Conservation (phyloP, 2,329 filamentous ascomycete species). For the Penicillium glabrum region DNA sequence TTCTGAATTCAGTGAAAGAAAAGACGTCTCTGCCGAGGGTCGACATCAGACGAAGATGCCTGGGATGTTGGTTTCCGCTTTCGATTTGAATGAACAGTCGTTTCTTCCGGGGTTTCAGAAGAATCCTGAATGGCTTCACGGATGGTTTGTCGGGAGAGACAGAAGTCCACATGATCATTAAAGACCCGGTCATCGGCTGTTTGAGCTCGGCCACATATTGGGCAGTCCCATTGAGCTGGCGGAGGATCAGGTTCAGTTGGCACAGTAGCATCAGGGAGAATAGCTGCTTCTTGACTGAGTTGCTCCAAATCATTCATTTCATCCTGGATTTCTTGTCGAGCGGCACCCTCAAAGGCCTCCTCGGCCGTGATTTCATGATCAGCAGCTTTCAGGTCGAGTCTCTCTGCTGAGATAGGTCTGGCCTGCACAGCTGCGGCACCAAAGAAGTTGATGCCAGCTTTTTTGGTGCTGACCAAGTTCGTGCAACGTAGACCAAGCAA, state of each 20-base stretch:
- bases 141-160: conserved; percentile 82
- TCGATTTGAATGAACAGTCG: conserved; percentile 6
- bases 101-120: conserved; percentile 15
- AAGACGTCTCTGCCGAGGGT: conserved; percentile 35
- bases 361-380: conserved; percentile 71
- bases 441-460: conserved; percentile 78
- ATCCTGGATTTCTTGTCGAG: conserved; percentile 59
- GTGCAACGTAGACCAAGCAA: conserved; percentile 89
- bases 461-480: conserved; percentile 82
- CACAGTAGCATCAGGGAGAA: conserved; percentile 4
- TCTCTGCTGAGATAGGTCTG: conserved; percentile 14
- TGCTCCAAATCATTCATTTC: conserved; percentile 62
- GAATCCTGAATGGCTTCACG: conserved; percentile 70
- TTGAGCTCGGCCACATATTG: conserved; percentile 80
- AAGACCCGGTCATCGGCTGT: conserved; percentile 71
- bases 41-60: conserved; percentile 10
- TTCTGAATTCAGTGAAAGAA: conserved; percentile 28
- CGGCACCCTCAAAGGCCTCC: conserved; percentile 63
- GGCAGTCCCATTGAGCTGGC: conserved; percentile 75
- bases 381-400: conserved; percentile 6
- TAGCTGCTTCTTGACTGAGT: conserved; percentile 57
- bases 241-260: conserved; percentile 25
- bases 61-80: conserved; percentile 38
- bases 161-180: conserved; percentile 91
- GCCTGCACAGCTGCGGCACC: conserved; percentile 44